phyloP scores from a whole-genome alignment of 2,329 filamentous ascomycete genomes.

The Xylaria sp. region DNA sequence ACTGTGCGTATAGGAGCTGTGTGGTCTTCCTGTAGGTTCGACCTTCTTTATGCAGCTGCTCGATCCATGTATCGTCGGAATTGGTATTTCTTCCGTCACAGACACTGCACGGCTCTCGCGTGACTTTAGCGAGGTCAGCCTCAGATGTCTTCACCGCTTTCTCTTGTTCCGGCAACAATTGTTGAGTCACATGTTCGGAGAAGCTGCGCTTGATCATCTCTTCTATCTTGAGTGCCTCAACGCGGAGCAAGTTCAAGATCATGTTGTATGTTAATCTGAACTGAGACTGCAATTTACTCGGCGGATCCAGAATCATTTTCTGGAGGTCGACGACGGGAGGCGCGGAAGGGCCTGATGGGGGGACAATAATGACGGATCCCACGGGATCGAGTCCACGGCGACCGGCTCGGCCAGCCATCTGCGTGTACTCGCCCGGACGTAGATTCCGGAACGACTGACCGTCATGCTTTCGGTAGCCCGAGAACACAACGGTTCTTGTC shows the following conservation, averaged over 20 bases:
- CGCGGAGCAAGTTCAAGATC: slow-evolving; percentile 91
- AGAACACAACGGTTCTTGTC: slow-evolving; percentile 94
- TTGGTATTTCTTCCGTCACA: slow-evolving; percentile 54
- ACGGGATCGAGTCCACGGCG: slow-evolving; percentile 88
- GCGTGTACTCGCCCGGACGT: slow-evolving; percentile 91
- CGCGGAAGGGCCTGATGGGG: slow-evolving; percentile 75
- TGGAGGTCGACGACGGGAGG: slow-evolving; percentile 77
- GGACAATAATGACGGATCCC: slow-evolving; percentile 90
- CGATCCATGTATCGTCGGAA: slow-evolving; percentile 54
- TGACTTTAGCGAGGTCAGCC: slow-evolving; percentile 84
- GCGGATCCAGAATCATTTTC: slow-evolving; percentile 93
- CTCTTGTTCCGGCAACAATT: slow-evolving; percentile 88
- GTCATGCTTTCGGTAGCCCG: slow-evolving; percentile 93
- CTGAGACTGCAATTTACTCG: slow-evolving; percentile 90
- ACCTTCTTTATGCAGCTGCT: slow-evolving; percentile 68
- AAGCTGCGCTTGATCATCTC: slow-evolving; percentile 99
- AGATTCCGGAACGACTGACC: slow-evolving; percentile 87
- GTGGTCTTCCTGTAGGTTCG: slow-evolving; percentile 79
- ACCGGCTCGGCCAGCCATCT: slow-evolving; percentile 95
- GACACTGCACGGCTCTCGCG: slow-evolving; percentile 73
- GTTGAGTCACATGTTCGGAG: slow-evolving; percentile 95
- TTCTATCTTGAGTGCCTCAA: slow-evolving; percentile 96
- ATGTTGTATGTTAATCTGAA: slow-evolving; percentile 99
- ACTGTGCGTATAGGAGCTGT: slow-evolving; percentile 67
- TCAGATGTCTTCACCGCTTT: slow-evolving; percentile 90